Evolutionary conservation across 768 basidiomycete genomes (phyloP).

Genomic region (Hypsizygus marmoreus): DNA sequence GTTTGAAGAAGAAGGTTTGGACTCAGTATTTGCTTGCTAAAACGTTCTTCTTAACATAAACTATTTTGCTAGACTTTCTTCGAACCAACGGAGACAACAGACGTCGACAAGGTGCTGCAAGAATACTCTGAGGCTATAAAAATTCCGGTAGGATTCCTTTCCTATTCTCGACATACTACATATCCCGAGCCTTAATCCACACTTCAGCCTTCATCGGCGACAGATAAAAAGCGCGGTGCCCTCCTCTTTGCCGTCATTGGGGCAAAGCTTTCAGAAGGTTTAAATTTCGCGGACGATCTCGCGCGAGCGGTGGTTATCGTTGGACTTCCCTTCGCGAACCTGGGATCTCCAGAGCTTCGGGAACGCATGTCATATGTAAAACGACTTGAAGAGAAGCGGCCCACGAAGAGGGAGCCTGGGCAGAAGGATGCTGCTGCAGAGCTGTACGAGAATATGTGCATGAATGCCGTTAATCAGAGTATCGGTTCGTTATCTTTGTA

Average conservation of each 20-base stretch:
- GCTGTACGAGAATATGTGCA: conserved; percentile 89
- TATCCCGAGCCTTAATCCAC: not conserved
- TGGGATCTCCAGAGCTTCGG: conserved; percentile 85
- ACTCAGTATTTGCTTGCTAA: not conserved
- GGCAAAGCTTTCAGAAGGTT: conserved; percentile 94
- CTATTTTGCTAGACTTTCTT: conserved; percentile 70
- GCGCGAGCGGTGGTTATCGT: conserved; percentile 86
- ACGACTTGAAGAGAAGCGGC: conserved; percentile 50
- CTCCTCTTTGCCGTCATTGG: conserved; percentile 93
- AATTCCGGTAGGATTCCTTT: conserved; percentile 9
- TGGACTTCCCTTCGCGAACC: conserved; percentile 92
- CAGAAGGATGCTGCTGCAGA: conserved; percentile 74
- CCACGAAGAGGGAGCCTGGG: conserved; percentile 31
- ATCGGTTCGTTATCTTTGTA: conserved; percentile 63
- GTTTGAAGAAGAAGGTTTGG: conserved; percentile 72
- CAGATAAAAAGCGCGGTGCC: conserved; percentile 58
- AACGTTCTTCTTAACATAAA: not conserved
- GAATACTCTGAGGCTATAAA: conserved; percentile 64
- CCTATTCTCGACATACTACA: not conserved
- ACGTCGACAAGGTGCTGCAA: conserved; percentile 74
- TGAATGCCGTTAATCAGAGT: conserved; percentile 95
- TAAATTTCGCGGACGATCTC: conserved; percentile 75
- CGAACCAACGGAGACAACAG: conserved; percentile 73
- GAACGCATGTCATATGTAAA: conserved; percentile 92
- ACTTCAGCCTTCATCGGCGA: conserved; percentile 10